A percentile compares a stretch with the other conserved stretches of the same genome.
phyloP scores from a whole-genome alignment of 345 rosid genomes.

The Salix brachista region DNA sequence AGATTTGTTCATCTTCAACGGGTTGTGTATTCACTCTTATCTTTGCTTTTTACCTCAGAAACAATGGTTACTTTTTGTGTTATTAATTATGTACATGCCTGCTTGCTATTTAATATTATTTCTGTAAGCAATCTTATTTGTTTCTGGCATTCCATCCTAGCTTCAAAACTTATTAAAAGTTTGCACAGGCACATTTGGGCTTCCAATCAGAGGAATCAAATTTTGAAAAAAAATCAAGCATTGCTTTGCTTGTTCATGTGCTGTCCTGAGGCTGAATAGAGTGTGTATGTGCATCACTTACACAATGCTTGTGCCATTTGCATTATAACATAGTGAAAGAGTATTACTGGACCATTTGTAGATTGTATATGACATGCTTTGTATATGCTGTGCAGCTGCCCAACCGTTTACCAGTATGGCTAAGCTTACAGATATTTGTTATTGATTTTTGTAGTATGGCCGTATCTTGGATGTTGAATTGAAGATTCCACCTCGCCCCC shows the following conservation, averaged over 20 bases:
- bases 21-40: neutral
- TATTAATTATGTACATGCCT: neutral
- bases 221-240: neutral
- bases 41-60: neutral
- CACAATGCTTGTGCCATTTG: neutral
- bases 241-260: neutral
- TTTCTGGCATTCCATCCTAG: neutral
- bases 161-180: neutral
- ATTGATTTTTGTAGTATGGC: constrained; percentile 55
- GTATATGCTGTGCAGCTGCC: neutral
- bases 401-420: neutral
- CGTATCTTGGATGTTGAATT: constrained; percentile 34
- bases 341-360: neutral
- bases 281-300: neutral
- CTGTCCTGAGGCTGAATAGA: neutral
- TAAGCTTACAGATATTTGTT: neutral
- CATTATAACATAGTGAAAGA: neutral
- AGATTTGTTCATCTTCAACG: neutral
- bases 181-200: neutral
- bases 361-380: neutral
- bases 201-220: neutral
- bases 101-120: neutral
- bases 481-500: constrained; percentile 96
- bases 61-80: neutral
- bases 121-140: neutral